phyloP scores from a whole-genome alignment of 495 filamentous ascomycete species.

The Lasiosphaeria miniovina region DNA sequence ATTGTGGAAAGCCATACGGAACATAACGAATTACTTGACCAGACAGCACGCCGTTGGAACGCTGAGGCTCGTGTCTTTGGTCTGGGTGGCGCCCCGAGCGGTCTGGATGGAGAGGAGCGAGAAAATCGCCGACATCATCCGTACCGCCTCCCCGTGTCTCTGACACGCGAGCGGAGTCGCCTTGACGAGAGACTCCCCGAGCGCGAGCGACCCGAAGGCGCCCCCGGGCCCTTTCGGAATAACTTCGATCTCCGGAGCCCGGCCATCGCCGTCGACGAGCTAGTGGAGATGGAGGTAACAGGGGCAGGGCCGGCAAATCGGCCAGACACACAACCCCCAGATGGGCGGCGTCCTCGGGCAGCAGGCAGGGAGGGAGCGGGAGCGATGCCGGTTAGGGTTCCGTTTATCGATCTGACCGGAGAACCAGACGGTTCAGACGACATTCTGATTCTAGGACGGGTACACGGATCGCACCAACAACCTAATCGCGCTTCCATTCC shows the following conservation, averaged over 20 bases:
- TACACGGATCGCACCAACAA: slow-evolving; percentile 10
- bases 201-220: background rate
- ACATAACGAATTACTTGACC: background rate
- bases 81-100: background rate
- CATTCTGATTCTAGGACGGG: background rate
- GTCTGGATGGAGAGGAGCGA: background rate
- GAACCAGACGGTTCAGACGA: slow-evolving; percentile 32
- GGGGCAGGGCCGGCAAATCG: background rate
- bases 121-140: slow-evolving; percentile 8
- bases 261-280: slow-evolving; percentile 8
- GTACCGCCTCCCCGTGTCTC: background rate
- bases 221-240: background rate
- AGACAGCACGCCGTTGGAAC: background rate
- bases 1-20: background rate
- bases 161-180: background rate
- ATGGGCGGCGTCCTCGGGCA: background rate
- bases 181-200: background rate
- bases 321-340: background rate
- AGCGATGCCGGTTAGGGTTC: background rate
- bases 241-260: background rate
- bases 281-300: slow-evolving; percentile 18
- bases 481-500: background rate
- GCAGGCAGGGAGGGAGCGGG: no score
- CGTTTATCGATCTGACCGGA: slow-evolving; percentile 42
- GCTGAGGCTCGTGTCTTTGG: background rate